These are phyloP conservation scores for Rhodotorula sp. DNA, from an alignment of 1,284 basidiomycete genomes.

Conservation along the genomic window DNA sequence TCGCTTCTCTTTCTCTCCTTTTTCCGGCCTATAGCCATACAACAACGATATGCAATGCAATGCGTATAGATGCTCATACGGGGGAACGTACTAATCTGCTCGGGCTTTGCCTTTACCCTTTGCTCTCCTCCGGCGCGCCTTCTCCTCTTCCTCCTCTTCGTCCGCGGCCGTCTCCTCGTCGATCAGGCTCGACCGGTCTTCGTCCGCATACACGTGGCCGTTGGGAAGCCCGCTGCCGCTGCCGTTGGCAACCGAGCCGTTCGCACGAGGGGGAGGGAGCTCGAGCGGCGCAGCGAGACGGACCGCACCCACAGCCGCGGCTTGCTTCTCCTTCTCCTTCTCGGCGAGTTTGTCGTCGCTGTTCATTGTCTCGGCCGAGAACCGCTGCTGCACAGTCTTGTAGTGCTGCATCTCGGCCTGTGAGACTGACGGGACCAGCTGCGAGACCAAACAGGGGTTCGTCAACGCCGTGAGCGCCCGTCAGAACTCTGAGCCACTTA, in stretches of 20 bases:
- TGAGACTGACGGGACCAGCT: constrained; percentile 81
- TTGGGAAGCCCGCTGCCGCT: background rate
- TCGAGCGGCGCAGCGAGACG: background rate
- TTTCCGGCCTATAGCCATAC: background rate
- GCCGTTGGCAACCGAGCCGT: background rate
- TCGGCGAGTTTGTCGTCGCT: constrained; percentile 31
- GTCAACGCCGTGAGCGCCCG: background rate
- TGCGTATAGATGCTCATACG: background rate
- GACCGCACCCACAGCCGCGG: background rate
- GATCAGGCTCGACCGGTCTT: background rate
- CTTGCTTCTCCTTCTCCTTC: constrained; percentile 18
- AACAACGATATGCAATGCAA: background rate
- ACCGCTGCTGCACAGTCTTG: constrained; percentile 42
- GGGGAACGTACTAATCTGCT: background rate
- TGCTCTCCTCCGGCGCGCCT: background rate
- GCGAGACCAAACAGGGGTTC: background rate
- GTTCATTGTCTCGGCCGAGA: constrained; percentile 36
- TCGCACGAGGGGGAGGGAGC: background rate
- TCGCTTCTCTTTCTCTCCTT: constrained; percentile 9
- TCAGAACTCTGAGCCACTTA: background rate
- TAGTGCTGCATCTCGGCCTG: constrained; percentile 88
- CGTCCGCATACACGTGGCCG: background rate
- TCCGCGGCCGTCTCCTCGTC: background rate
- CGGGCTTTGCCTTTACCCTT: constrained; percentile 31
- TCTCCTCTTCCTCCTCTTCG: background rate